Base-by-base conservation (phyloP, 306 rosid genomes). In the Acacia melanoxylon region DNA sequence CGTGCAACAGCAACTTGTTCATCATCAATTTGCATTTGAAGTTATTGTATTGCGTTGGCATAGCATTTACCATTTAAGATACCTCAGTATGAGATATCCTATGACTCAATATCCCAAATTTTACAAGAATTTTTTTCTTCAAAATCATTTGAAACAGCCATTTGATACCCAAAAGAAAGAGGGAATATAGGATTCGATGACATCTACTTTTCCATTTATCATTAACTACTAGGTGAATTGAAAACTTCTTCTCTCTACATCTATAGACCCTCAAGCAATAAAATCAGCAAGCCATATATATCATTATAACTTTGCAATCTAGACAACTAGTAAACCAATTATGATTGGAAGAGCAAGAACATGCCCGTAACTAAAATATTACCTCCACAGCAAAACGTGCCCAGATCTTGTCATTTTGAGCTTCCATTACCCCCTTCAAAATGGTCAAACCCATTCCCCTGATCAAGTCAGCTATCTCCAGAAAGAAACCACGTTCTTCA, bases 351-450 rank as follows among this genome's bases (percentile, higher is more conserved):
- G 41, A 10, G 8, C 14, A 48, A 48, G 52, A 61, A 16, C 67
- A 40, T 48, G 8, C 17, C 56, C 29, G 59, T 11, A 61, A 46
- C 48, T 5, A n/a, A 74, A 48, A 72, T 76, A 80, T 83, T 89
- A 93, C 99, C 99, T 95, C 99, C 61, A 95, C 97, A 11, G 96
- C 90, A 79, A 95, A 95, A 71, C 92, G 91, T 24, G 99, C 99
- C 99, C 99, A 95, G 85, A 93, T 92, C 89, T 95, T 95, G 86
- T 93, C 92, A 78, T 92, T 89, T 61, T 92, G 91, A 65, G 90
- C 84, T 93, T 95, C 99, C 94, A 93, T 95, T 80, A 93, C 92
- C 20, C 98, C 99, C 63, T 91, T 93, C 86, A 95, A 86, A 86
- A 95, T 95, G 70, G 97, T 93, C 90, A 95, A 90, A 59, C 99